A percentile compares a stretch with the other conserved stretches of the same genome.
Evolutionary conservation across 169 alveolate genomes (phyloP).

Genomic region (Cryptosporidium canis): DNA sequence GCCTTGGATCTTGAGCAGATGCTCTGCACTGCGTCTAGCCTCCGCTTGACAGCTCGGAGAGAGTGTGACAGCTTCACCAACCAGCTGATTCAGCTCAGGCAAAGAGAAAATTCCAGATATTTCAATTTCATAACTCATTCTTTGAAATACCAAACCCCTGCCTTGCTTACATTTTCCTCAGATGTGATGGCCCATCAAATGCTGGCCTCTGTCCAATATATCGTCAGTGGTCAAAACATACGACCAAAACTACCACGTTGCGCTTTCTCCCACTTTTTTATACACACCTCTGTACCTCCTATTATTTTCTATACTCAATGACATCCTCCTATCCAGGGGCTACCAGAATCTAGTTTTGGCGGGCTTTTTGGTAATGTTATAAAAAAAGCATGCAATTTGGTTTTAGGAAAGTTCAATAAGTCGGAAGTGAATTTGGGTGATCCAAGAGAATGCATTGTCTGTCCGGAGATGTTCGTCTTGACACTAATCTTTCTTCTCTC

Average conservation of each 20-base stretch:
- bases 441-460: neutral
- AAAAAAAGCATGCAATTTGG: neutral
- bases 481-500: neutral
- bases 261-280: too few species aligned
- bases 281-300: too few species aligned
- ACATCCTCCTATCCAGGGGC: neutral
- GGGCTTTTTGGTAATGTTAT: neutral
- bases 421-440: neutral
- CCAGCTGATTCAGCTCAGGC: neutral
- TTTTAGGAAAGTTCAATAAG: neutral
- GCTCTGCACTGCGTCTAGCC: neutral
- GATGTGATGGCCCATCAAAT: too few species aligned
- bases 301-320: too few species aligned
- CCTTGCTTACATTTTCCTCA: too few species aligned
- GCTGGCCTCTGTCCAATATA: too few species aligned
- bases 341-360: neutral
- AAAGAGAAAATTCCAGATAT: constrained; percentile 24
- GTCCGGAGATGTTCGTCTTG: neutral
- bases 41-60: neutral
- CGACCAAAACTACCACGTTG: too few species aligned
- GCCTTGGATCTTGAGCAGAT: neutral
- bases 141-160: neutral
- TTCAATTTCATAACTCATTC: neutral
- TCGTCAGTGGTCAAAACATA: too few species aligned
- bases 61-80: constrained; percentile 18